Evolutionary conservation across 1,139 yeast species (phyloP).

Genomic region (Suhomyces kunorum): DNA sequence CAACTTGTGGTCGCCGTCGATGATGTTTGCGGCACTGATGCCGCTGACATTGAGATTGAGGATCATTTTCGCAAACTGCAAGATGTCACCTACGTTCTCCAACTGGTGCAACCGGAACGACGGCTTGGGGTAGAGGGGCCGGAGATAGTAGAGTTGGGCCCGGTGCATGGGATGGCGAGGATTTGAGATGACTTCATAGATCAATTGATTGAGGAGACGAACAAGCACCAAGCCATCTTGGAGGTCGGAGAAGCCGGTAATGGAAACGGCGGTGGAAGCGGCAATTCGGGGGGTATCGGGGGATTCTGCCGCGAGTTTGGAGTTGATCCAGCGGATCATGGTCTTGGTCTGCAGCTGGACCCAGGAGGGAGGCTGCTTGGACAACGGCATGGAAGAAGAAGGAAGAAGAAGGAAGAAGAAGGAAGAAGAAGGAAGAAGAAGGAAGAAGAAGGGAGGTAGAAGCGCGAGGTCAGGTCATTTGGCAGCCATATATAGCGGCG

Average conservation of each 20-base stretch:
- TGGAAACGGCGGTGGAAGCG: constrained; percentile 11
- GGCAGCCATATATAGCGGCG: constrained; percentile 7
- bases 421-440: not conserved
- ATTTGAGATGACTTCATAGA: constrained; percentile 23
- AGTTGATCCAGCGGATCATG: constrained; percentile 50
- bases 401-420: not conserved
- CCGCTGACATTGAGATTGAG: constrained; percentile 53
- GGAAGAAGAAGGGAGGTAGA: not conserved
- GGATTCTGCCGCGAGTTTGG: constrained; percentile 30
- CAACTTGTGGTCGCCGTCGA: constrained; percentile 62
- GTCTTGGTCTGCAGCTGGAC: constrained; percentile 46
- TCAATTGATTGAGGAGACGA: constrained; percentile 36
- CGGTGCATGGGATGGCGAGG: constrained; percentile 19
- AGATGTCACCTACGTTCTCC: constrained; percentile 60
- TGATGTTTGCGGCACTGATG: constrained; percentile 68
- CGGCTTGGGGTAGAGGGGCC: constrained; percentile 49
- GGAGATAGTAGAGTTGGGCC: constrained; percentile 25
- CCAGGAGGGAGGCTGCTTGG: constrained; percentile 31
- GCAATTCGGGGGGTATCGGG: constrained; percentile 29
- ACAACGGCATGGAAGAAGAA: constrained; percentile 1
- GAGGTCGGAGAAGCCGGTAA: constrained; percentile 35
- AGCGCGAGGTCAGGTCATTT: constrained; percentile 1
- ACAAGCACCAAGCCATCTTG: constrained; percentile 44
- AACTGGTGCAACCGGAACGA: constrained; percentile 57
- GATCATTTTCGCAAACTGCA: constrained; percentile 55